Base-by-base conservation (phyloP, 2,329 filamentous ascomycete species). In the Ramularia endophylla region DNA sequence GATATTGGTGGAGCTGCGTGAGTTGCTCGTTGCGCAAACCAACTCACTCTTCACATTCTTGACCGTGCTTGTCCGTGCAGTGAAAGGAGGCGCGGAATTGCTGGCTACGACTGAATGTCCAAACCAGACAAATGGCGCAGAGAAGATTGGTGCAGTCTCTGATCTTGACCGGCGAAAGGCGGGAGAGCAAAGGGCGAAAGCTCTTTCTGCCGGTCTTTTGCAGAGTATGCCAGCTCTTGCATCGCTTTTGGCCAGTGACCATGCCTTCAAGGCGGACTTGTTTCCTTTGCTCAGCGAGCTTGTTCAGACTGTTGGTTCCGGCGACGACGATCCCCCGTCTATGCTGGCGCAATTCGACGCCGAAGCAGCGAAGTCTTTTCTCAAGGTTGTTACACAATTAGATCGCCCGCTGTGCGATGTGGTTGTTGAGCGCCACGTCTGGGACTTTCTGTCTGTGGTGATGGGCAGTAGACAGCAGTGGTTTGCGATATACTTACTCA, bases 401-500 rank as follows among this genome's bases (percentile, higher is more conserved):
- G 87, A 90, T 52, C 80, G 79, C 51, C 87, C 89, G 3, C 76
- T 92, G 43, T 72, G 77, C 38, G 73, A 87, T 52, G 66, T 75
- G 2, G 63, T 71, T 5, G 77, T 87, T 40, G 78, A 84, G 29
- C 75, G 78, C 30, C 72, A 74, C 6, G 83, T 87, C 15, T 98
- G 90, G 92, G 79, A 78, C 42, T 81, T 98, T 57, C 80, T 97
- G 39, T 85, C 89, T 2, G 81, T 83, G 3, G 83, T 97, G 34
- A 78, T 98, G 46, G 84, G 85, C 51, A 89, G 87, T 60, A 82
- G 87, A 48, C 92, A 98, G 61, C 89, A 95, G 59, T 97, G 90
- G 86, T 86, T 98, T 69, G 87, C 90, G 0, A 87, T 95, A 47
- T 94, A 89, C 58, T 73, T 98, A 7, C 78, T 97, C 28, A 95